Percentiles rank a stretch among this genome's conserved stretches.
These are phyloP conservation scores for Avena eriantha DNA, from an alignment of 176 grass and related monocot species.

Conservation along the genomic window DNA sequence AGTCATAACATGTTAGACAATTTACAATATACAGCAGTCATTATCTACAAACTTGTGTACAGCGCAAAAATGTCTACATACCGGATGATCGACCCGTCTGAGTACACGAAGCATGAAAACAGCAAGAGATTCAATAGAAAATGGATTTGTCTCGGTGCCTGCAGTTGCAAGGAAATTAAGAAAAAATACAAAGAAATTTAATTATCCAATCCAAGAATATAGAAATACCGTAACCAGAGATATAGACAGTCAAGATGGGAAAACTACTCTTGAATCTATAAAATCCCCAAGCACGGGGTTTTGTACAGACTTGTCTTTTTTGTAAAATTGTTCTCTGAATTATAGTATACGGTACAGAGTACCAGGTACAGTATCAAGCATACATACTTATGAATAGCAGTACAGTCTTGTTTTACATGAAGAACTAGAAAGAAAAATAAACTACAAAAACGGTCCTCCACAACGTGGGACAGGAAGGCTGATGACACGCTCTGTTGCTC, in stretches of 20 bases:
- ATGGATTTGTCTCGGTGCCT: conserved; percentile 93
- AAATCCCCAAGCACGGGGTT: neutral
- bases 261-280: neutral
- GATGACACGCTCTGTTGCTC: neutral
- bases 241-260: neutral
- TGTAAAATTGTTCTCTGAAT: neutral
- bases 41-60: neutral
- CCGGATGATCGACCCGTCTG: conserved; percentile 83
- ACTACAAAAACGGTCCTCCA: neutral
- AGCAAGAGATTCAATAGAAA: conserved; percentile 90
- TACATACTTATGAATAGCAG: neutral
- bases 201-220: neutral
- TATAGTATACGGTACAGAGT: neutral
- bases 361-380: neutral
- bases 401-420: neutral
- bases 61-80: conserved; percentile 23
- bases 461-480: neutral
- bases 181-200: conserved; percentile 9
- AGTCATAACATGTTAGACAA: conserved; percentile 42
- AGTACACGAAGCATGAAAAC: conserved; percentile 90
- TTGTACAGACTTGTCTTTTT: neutral
- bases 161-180: conserved; percentile 39
- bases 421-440: neutral
- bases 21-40: conserved; percentile 18
- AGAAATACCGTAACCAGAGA: neutral